Conservation (phyloP, 1,284 basidiomycete genomes). For the Rhodotorula sp. region DNA sequence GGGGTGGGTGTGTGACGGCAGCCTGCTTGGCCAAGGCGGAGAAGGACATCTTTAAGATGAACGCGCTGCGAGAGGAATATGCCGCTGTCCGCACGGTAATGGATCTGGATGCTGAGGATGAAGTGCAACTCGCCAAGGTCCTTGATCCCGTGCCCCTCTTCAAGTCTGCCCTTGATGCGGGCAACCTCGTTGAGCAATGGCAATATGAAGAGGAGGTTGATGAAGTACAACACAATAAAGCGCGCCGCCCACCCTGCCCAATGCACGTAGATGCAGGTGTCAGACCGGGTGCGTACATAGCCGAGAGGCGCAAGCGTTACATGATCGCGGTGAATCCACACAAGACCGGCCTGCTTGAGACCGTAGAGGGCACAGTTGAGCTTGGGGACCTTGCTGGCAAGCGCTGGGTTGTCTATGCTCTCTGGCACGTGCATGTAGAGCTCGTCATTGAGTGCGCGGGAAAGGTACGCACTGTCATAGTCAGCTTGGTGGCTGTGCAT, state of each 20-base stretch:
- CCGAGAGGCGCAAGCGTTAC: conserved; percentile 45
- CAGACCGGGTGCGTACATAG: conserved; percentile 38
- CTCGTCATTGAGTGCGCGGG: conserved; percentile 53
- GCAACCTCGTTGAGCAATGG: conserved; percentile 35
- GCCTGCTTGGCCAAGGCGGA: conserved; percentile 50
- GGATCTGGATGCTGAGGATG: conserved; percentile 52
- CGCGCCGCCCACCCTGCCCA: neutral
- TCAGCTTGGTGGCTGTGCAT: no score
- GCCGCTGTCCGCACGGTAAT: conserved; percentile 46
- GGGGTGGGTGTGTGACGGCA: conserved; percentile 48
- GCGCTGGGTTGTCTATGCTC: conserved; percentile 42
- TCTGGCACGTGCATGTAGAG: conserved; percentile 52
- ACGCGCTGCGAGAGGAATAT: conserved; percentile 49
- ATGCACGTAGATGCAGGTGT: conserved; percentile 44
- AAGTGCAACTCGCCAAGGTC: conserved; percentile 49
- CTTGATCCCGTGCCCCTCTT: no score
- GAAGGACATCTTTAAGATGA: conserved; percentile 52
- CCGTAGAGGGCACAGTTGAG: neutral
- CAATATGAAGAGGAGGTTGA: conserved; percentile 49
- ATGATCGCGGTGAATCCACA: conserved; percentile 51
- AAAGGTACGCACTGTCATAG: conserved; percentile 40
- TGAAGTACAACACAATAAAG: conserved; percentile 50
- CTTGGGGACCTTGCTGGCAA: no score
- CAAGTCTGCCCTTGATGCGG: conserved; percentile 48
- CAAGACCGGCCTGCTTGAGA: conserved; percentile 30